A percentile compares a stretch with the other conserved stretches of the same genome.
Conservation (phyloP, 1,284 basidiomycete genomes). For the Rhodotorula sp. region DNA sequence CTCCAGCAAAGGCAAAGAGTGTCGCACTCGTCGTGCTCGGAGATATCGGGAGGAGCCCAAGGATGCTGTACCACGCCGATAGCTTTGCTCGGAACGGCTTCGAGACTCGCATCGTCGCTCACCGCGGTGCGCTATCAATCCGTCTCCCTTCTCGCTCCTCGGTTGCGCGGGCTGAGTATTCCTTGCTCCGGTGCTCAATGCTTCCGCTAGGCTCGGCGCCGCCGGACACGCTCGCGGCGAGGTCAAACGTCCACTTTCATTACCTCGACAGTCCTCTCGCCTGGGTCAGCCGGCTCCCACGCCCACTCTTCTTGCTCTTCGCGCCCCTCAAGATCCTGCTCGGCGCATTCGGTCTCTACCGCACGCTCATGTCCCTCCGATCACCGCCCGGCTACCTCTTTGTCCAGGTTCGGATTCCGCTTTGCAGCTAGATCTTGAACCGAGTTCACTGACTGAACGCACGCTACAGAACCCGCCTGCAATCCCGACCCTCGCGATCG, state of each 20-base stretch:
- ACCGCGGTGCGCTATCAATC: constrained; percentile 62
- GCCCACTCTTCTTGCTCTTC: constrained; percentile 63
- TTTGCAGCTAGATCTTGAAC: neutral
- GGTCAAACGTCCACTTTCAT: constrained; percentile 63
- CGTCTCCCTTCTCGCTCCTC: neutral
- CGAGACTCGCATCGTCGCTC: constrained; percentile 79
- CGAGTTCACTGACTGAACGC: constrained; percentile 6
- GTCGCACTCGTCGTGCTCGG: constrained; percentile 90
- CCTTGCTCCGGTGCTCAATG: neutral
- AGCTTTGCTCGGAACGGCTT: constrained; percentile 81
- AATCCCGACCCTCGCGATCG: constrained; percentile 86
- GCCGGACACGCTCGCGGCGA: constrained; percentile 64
- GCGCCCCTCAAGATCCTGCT: constrained; percentile 78
- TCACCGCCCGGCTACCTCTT: constrained; percentile 76
- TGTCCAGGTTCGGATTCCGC: constrained; percentile 67
- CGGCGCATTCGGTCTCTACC: constrained; percentile 65
- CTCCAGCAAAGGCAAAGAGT: constrained; percentile 45
- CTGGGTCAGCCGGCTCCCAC: constrained; percentile 58
- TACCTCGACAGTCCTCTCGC: constrained; percentile 67
- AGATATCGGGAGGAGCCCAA: constrained; percentile 89
- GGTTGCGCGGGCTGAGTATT: neutral
- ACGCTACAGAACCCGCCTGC: constrained; percentile 82
- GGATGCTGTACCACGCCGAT: constrained; percentile 98
- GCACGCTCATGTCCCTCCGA: constrained; percentile 62
- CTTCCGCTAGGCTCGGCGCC: constrained; percentile 66